A percentile compares a stretch with the other conserved stretches of the same genome.
Evolutionary conservation across 805 yeast genomes (phyloP).

Genomic region (Ogataea parapolymorpha): DNA sequence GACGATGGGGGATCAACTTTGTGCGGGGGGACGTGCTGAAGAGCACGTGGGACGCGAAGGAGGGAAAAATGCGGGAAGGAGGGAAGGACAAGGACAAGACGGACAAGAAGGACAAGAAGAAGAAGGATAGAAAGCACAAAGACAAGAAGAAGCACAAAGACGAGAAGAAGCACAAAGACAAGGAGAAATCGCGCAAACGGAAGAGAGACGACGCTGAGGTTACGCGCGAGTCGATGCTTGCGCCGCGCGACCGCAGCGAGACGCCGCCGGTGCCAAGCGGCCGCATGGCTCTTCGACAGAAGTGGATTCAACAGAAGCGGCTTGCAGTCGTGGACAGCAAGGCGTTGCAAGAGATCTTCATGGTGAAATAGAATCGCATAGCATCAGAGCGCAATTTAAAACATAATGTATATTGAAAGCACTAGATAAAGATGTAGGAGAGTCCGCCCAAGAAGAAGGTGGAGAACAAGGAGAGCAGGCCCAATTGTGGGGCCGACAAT

Average conservation of each 20-base stretch:
- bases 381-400: conserved; percentile 7
- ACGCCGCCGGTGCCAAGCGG: conserved; percentile 40
- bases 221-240: conserved; percentile 41
- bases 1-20: conserved; percentile 86
- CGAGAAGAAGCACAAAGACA: conserved; percentile 24
- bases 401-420: conserved; percentile 1
- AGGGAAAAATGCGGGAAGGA: conserved; percentile 32
- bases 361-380: conserved; percentile 46
- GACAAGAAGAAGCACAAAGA: conserved; percentile 23
- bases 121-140: conserved; percentile 30
- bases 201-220: conserved; percentile 24
- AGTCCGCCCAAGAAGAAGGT: conserved; percentile 45
- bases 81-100: conserved; percentile 18
- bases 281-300: conserved; percentile 74
- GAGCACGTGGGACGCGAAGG: conserved; percentile 77
- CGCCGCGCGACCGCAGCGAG: conserved; percentile 26
- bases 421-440: conserved; percentile 32
- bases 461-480: conserved; percentile 32
- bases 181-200: conserved; percentile 15
- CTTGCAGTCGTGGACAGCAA: conserved; percentile 88
- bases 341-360: conserved; percentile 88
- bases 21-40: conserved; percentile 78
- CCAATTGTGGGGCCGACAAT: conserved; percentile 27
- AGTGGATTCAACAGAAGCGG: conserved; percentile 85
- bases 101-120: conserved; percentile 28